A percentile compares a stretch with the other conserved stretches of the same genome.
These are phyloP conservation scores for Neurospora pannonica DNA, from an alignment of 495 filamentous ascomycete genomes.

Conservation along the genomic window DNA sequence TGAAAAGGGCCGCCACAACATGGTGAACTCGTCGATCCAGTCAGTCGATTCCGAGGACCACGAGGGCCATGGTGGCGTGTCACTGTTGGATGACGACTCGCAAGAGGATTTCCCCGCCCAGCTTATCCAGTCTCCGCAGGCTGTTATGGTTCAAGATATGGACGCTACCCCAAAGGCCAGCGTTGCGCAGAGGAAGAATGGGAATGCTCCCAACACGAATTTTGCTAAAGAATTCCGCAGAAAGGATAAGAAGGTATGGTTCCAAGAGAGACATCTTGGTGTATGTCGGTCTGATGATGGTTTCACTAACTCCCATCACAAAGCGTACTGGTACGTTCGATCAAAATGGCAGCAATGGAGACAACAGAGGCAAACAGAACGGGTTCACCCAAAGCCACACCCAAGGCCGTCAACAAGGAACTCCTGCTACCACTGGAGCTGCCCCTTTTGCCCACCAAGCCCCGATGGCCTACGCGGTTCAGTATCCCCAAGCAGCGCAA, in stretches of 20 bases:
- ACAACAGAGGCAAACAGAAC: neutral
- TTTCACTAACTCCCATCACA: neutral
- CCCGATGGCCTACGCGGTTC: neutral
- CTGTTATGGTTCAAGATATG: neutral
- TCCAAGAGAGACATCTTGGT: neutral
- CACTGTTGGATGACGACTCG: neutral
- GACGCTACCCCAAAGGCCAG: neutral
- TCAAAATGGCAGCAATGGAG: neutral
- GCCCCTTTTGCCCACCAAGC: neutral
- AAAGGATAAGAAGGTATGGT: neutral
- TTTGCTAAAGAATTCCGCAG: neutral
- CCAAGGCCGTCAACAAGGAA: neutral
- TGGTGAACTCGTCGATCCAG: neutral
- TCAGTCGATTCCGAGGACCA: conserved; percentile 2
- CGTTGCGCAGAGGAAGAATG: neutral
- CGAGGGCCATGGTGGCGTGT: conserved; percentile 3
- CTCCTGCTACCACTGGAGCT: neutral
- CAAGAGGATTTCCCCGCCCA: neutral
- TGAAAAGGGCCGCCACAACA: neutral
- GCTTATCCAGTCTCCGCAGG: neutral
- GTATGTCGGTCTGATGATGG: neutral
- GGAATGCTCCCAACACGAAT: neutral
- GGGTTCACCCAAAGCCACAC: neutral
- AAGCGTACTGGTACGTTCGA: neutral
- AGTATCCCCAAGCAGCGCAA: neutral